Percentiles rank a stretch among this genome's conserved stretches.
Evolutionary conservation across 1,284 basidiomycete species (phyloP).

Genomic region (Coniferiporia sulphurascens): DNA sequence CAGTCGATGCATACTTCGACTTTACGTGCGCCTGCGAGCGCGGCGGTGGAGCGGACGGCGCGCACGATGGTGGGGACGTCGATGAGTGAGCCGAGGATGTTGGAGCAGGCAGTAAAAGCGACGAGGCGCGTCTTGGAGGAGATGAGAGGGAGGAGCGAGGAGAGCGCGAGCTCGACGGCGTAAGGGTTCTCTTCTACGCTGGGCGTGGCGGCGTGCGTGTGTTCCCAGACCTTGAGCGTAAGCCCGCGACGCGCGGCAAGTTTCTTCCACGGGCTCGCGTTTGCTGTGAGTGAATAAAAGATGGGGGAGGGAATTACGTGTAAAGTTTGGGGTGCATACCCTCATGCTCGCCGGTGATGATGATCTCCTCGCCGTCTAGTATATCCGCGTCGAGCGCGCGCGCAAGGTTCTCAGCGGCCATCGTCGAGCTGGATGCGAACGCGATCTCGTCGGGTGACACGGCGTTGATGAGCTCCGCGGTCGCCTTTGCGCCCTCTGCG

Average conservation of each 20-base stretch:
- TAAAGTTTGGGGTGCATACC: constrained; percentile 34
- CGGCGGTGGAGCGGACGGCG: constrained; percentile 48
- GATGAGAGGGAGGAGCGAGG: constrained; percentile 58
- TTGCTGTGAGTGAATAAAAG: constrained; percentile 44
- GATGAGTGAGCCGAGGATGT: constrained; percentile 65
- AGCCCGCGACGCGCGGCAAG: constrained; percentile 57
- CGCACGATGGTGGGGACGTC: constrained; percentile 54
- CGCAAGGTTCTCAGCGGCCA: constrained; percentile 61
- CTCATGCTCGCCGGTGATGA: constrained; percentile 75
- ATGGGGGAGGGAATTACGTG: background rate
- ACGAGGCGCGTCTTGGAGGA: constrained; percentile 63
- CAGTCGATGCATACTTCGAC: constrained; percentile 68
- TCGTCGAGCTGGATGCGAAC: constrained; percentile 64
- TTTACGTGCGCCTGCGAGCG: constrained; percentile 51
- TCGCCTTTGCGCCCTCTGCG: constrained; percentile 44
- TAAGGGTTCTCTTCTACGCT: constrained; percentile 52
- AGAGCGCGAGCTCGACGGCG: constrained; percentile 52
- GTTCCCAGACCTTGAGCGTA: constrained; percentile 55
- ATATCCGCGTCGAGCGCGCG: constrained; percentile 53
- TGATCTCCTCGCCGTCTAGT: constrained; percentile 60
- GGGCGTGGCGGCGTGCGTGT: constrained; percentile 30
- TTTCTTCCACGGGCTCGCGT: constrained; percentile 74
- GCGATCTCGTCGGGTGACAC: constrained; percentile 55
- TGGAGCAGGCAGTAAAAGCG: constrained; percentile 72
- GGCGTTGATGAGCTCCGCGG: constrained; percentile 61